Base-by-base conservation (phyloP, 441 rosid genomes). In the Eutrema salsugineum region DNA sequence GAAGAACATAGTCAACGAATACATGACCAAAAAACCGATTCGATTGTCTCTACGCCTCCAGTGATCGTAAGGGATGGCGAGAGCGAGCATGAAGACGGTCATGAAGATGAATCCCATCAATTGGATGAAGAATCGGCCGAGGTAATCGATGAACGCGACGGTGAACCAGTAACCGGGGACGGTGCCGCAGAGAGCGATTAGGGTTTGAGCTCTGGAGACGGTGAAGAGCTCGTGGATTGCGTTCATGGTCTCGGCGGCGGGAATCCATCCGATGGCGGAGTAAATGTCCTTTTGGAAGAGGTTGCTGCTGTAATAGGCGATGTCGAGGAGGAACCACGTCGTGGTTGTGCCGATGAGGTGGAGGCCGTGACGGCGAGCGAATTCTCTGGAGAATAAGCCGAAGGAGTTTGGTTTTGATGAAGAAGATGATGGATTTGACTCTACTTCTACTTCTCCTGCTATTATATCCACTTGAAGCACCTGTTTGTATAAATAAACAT, bases 241-340 rank as follows among this genome's bases (percentile, higher is more conserved):
- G 64, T 78, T 83, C 87, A 85, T 83, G 0, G 16, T 6, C 3
- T 11, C 38, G 0, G 89, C 80, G 1, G 70, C 1, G 3, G 89
- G 89, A 22, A 85, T 54, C 85, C 85, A 83, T 11, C 77, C 82
- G 17, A 83, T 75, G 17, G 77, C 80, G 4, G 1, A 73, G 75
- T 78, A 83, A 22, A 85, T 75, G 69, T 83, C 89, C 51, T 85
- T 85, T 47, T 85, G 89, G 78, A 85, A 85, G 60, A 85, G 87
- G 68, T 83, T 83, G 42, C 76, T 78, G 61, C 89, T 85, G 76
- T 85, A 85, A 12, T 78, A 85, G 3, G 88, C 86, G 33, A 85
- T 83, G 72, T 83, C 88, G 7, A 85, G 73, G 50, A 85, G 67
- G 80, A 85, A 85, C 87, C 89, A 85, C 10, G 87, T 83, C 5